Conservation (phyloP, 2,329 filamentous ascomycete species). For the Epichloe brachyelytri region DNA sequence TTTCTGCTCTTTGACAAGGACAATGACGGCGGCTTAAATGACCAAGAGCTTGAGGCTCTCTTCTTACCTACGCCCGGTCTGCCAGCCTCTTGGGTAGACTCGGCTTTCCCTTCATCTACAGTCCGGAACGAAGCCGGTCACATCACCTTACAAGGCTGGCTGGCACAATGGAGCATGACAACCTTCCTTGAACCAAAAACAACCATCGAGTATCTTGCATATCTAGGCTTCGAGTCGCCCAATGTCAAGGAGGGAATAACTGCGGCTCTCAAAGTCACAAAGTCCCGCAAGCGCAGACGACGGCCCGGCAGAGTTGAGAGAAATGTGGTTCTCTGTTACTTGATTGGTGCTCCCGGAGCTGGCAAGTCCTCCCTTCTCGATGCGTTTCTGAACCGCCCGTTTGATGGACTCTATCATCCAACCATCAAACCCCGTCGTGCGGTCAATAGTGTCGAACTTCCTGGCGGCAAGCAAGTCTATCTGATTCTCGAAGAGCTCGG, state of each 20-base stretch:
- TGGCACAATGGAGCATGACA: constrained; percentile 99
- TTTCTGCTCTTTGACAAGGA: constrained; percentile 95
- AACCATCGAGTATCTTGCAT: constrained; percentile 89
- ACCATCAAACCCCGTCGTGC: constrained; percentile 91
- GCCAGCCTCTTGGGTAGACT: constrained; percentile 75
- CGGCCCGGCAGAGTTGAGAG: constrained; percentile 78
- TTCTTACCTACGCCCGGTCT: constrained; percentile 90
- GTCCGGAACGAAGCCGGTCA: constrained; percentile 91
- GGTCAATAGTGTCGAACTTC: constrained; percentile 92
- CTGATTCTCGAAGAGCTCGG: constrained; percentile 91
- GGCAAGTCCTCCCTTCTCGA: constrained; percentile 89
- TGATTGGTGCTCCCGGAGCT: constrained; percentile 71
- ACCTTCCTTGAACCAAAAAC: constrained; percentile 93
- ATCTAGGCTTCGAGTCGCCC: constrained; percentile 81
- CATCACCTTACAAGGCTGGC: constrained; percentile 93
- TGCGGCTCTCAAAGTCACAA: constrained; percentile 81
- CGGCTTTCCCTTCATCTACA: constrained; percentile 82
- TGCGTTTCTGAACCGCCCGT: constrained; percentile 80
- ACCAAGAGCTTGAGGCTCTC: constrained; percentile 69
- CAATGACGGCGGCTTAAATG: constrained; percentile 87
- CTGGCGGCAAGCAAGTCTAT: constrained; percentile 93
- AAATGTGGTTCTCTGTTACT: constrained; percentile 88
- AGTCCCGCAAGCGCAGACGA: constrained; percentile 72
- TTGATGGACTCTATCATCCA: constrained; percentile 71
- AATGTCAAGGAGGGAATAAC: constrained; percentile 67